Evolutionary conservation across 2,329 filamentous ascomycete genomes (phyloP).

Genomic region (Fusarium avenaceum): DNA sequence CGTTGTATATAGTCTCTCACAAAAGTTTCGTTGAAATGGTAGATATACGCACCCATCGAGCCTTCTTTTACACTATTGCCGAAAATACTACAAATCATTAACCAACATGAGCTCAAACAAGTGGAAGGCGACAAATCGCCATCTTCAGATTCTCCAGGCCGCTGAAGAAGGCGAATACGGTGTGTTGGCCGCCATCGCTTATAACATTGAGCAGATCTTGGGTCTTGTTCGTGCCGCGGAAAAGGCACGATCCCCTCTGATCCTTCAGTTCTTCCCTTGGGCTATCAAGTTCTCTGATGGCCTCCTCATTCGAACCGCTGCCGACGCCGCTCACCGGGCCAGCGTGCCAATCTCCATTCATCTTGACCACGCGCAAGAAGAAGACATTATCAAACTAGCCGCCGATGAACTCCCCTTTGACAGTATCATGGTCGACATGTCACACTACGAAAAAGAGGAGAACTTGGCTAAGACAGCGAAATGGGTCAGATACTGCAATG

Average conservation of each 20-base stretch:
- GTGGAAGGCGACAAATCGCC: too few relatives aligned
- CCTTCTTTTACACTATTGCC: too few relatives aligned
- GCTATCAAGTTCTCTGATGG: slow-evolving; percentile 22
- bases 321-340: slow-evolving; percentile 61
- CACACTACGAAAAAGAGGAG: slow-evolving; percentile 8
- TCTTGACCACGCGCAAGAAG: slow-evolving; percentile 52
- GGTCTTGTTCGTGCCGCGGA: slow-evolving; percentile 32
- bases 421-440: slow-evolving; percentile 28
- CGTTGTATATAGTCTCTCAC: too few relatives aligned
- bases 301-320: slow-evolving; percentile 47
- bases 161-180: slow-evolving; percentile 21
- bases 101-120: too few relatives aligned
- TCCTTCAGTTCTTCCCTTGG: slow-evolving; percentile 25
- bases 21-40: too few relatives aligned
- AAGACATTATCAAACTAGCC: background rate
- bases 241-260: slow-evolving; percentile 22
- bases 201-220: slow-evolving; percentile 40
- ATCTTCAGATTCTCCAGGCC: slow-evolving; percentile 13
- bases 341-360: slow-evolving; percentile 42
- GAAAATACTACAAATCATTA: too few relatives aligned
- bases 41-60: too few relatives aligned
- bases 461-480: slow-evolving; percentile 14
- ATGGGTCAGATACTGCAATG: slow-evolving; percentile 6
- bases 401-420: slow-evolving; percentile 17
- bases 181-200: slow-evolving; percentile 31